phyloP scores from a whole-genome alignment of 2,329 filamentous ascomycete species.

The Neocucurbitaria cava region DNA sequence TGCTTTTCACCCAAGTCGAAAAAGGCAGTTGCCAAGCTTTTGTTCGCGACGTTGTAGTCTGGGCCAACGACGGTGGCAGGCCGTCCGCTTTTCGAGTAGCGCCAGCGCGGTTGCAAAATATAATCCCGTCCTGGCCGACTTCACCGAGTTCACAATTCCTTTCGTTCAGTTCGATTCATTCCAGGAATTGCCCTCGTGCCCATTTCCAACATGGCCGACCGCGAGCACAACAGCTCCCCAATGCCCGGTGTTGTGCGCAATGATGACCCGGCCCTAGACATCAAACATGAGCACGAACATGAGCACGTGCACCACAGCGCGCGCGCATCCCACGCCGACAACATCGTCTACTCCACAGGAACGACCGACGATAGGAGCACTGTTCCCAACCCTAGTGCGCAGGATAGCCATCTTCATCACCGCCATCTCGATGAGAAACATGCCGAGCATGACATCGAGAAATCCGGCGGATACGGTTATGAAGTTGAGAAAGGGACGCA shows the following conservation, averaged over 20 bases:
- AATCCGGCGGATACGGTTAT: constrained; percentile 42
- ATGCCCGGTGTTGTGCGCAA: constrained; percentile 43
- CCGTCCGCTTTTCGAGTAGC: constrained; percentile 37
- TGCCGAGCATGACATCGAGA: constrained; percentile 40
- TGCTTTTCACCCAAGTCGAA: constrained; percentile 32
- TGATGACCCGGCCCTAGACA: constrained; percentile 47
- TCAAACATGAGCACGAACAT: constrained; percentile 48
- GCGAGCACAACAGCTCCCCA: constrained; percentile 44
- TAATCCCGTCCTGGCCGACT: constrained; percentile 33
- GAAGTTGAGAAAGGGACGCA: constrained; percentile 51
- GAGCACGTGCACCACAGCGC: constrained; percentile 48
- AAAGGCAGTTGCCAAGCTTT: constrained; percentile 47
- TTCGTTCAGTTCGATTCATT: constrained; percentile 27
- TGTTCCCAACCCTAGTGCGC: constrained; percentile 45
- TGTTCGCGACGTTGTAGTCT: constrained; percentile 29
- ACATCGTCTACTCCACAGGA: constrained; percentile 44
- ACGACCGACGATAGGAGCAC: constrained; percentile 45
- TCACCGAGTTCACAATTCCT: constrained; percentile 31
- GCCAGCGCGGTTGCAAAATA: constrained; percentile 40
- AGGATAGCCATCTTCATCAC: constrained; percentile 51
- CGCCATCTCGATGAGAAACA: constrained; percentile 36
- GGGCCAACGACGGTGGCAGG: constrained; percentile 34
- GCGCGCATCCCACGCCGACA: constrained; percentile 37
- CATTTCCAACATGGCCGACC: constrained; percentile 42
- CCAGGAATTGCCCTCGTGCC: constrained; percentile 41